Percentiles rank a stretch among this genome's conserved stretches.
Conservation (phyloP, 1,284 basidiomycete genomes). For the Phylloporus sp. region DNA sequence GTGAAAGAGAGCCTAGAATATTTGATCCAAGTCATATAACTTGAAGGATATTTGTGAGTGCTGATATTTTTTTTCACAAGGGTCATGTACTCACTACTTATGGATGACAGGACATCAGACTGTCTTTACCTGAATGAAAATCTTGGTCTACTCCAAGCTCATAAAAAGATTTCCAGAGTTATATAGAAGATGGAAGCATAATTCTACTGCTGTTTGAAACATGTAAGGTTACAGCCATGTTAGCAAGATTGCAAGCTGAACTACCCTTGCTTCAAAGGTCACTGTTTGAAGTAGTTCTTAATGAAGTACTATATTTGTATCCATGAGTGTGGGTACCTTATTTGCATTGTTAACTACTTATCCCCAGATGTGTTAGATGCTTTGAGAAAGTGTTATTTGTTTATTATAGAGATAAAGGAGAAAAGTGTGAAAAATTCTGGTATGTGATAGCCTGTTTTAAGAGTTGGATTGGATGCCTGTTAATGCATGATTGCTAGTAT, state of each 20-base stretch:
- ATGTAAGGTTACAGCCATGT: not conserved
- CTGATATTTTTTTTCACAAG: not conserved
- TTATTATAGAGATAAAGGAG: not conserved
- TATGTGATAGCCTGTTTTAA: slow-evolving; percentile 5
- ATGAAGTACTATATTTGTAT: slow-evolving; percentile 18
- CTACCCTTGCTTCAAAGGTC: not conserved
- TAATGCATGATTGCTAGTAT: slow-evolving; percentile 15
- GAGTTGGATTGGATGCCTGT: not conserved
- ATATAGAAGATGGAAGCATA: not conserved
- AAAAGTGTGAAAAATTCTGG: slow-evolving; percentile 2
- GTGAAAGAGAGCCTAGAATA: slow-evolving; percentile 1
- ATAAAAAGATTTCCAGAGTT: slow-evolving; percentile 26
- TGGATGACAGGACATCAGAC: slow-evolving; percentile 20
- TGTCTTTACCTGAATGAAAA: slow-evolving; percentile 32
- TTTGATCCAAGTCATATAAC: slow-evolving; percentile 8
- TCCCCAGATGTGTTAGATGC: slow-evolving; percentile 10
- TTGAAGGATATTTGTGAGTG: slow-evolving; percentile 26
- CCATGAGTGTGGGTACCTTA: slow-evolving; percentile 25
- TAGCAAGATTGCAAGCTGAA: not conserved
- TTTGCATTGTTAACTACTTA: not conserved
- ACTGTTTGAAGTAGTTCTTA: slow-evolving; percentile 1
- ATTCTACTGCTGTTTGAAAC: not conserved
- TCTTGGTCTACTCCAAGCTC: slow-evolving; percentile 39
- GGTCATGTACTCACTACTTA: not conserved
- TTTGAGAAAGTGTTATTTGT: slow-evolving; percentile 20